phyloP scores from a whole-genome alignment of 179 eudicot species.

The Beta corolliflora region DNA sequence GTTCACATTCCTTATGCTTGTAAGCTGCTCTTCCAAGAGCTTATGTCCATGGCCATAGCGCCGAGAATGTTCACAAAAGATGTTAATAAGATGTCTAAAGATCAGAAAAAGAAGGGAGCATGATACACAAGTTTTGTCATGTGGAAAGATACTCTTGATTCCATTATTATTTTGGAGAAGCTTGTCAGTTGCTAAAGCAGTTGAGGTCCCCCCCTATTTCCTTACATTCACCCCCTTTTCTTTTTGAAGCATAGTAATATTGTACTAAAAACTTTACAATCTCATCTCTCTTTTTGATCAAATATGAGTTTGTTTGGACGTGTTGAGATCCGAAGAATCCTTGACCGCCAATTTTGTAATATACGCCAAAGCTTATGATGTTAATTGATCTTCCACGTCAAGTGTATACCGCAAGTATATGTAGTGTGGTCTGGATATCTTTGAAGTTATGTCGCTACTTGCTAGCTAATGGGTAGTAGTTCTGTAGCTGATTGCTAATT shows the following conservation, averaged over 20 bases:
- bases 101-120: constrained; percentile 64
- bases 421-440: too few species aligned
- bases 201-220: not conserved
- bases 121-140: constrained; percentile 16
- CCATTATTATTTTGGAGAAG: not conserved
- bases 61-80: constrained; percentile 95
- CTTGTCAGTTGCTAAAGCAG: not conserved
- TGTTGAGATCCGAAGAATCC: not conserved
- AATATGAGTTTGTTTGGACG: not conserved
- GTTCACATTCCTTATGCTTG: constrained; percentile 96
- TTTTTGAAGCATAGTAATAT: not conserved
- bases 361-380: not conserved
- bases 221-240: not conserved
- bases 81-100: constrained; percentile 56
- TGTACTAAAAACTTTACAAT: not conserved
- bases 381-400: not conserved
- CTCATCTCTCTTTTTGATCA: not conserved
- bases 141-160: not conserved
- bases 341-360: constrained; percentile 12
- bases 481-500: too few species aligned
- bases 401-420: not conserved
- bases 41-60: constrained; percentile 98
- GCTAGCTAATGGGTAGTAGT: not conserved
- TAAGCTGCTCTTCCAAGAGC: constrained; percentile 95
- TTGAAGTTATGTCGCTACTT: not conserved